Base-by-base conservation (phyloP, 495 filamentous ascomycete genomes). In the Trichoderma virens region DNA sequence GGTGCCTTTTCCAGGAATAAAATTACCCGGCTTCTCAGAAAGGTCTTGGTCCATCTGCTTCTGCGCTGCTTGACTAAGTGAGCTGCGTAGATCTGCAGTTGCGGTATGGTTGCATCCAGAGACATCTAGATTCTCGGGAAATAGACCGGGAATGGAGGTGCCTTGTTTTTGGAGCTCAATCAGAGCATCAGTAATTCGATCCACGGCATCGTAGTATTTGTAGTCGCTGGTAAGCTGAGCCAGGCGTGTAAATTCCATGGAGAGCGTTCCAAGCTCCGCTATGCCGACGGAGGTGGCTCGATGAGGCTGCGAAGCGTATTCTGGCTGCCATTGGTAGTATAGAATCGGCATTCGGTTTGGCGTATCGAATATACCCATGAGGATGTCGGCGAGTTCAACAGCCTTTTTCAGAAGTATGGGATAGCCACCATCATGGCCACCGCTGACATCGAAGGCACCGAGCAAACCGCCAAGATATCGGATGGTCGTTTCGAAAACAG, bases 131-230 rank as follows among this genome's bases (percentile, higher is more conserved):
- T 80, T 78, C 43, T 86, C 76, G 1, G 94, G 95, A 82, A 93
- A 98, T 70, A 98, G 80, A 2, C 94, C 94, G 14, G 89, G 86
- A 20, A 97, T 75, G 7, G 80, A 81, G 0, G 91, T 97, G 16
- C 80, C 78, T 31, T 81, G 80, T 27, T 43, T 28, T 76, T 98
- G 93, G 72, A 86, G 85, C 47, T 86, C 85, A 66, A 93, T 90
- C 20, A 98, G 80, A 51, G 89, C 89, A 69, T 97, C 82, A 2
- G 92, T 96, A 68, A 98, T 91, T 32, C 95, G 88, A 45, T 93
- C 91, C 67, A 98, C 82, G 2, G 95, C 94, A 79, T 98, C 94
- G 67, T 97, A 98, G 75, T 98, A 98, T 68, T 86, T 93, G 43
- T 87, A 74, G 59, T 97, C 79, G 65, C 88, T 86, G 9, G 95